Conservation (phyloP, 176 grass and related monocot genomes). For the Echinochloa phyllopogon region DNA sequence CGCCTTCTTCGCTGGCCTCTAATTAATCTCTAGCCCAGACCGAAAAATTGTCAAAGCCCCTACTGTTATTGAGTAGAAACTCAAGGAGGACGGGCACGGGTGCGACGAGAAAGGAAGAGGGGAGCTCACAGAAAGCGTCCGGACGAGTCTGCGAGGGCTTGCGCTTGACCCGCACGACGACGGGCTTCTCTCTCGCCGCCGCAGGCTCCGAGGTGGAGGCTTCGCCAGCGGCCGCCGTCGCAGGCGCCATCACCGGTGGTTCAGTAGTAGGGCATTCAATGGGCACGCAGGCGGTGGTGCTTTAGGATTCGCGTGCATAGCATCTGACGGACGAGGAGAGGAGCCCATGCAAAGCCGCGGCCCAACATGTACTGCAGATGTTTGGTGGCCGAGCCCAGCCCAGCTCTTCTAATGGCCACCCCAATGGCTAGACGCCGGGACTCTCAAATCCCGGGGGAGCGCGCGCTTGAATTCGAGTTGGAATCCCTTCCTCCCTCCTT, state of each 20-base stretch:
- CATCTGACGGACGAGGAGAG: no score
- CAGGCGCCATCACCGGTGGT: constrained; percentile 33
- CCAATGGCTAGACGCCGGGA: no score
- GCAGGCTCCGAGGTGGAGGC: constrained; percentile 23
- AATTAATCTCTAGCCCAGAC: constrained; percentile 86
- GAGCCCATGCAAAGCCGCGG: no score
- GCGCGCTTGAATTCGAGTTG: no score
- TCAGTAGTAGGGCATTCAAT: no score
- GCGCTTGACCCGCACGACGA: constrained; percentile 86
- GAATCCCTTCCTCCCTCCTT: no score
- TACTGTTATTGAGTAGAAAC: background rate
- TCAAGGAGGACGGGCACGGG: background rate
- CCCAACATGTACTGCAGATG: no score
- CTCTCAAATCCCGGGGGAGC: no score
- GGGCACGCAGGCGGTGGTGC: no score
- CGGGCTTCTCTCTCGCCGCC: constrained; percentile 47
- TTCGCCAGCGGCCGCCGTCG: background rate
- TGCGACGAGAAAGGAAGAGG: constrained; percentile 1
- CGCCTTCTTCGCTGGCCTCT: constrained; percentile 73
- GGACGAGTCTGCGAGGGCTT: constrained; percentile 65
- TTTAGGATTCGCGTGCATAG: no score
- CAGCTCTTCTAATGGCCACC: no score
- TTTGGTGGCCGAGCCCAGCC: no score
- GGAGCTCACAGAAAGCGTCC: constrained; percentile 75
- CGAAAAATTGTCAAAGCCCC: background rate